phyloP scores from a whole-genome alignment of 1,284 basidiomycete species.

The Austroboletus niveus region DNA sequence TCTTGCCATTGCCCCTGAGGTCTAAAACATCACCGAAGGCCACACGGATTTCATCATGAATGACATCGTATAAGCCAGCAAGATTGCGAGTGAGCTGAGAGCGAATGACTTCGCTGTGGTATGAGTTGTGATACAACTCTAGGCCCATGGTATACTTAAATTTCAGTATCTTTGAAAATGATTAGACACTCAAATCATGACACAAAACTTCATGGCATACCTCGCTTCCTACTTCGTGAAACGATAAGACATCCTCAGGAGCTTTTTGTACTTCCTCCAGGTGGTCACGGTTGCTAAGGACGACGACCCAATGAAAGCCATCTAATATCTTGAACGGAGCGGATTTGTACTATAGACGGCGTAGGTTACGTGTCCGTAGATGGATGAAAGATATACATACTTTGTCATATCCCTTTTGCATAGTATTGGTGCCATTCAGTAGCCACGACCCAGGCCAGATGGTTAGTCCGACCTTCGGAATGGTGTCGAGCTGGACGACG shows the following conservation, averaged over 20 bases:
- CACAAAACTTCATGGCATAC: constrained; percentile 20
- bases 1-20: constrained; percentile 15
- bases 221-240: constrained; percentile 32
- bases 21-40: constrained; percentile 29
- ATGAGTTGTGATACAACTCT: constrained; percentile 23
- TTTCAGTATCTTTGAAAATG: not conserved
- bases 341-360: constrained; percentile 30
- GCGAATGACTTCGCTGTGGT: constrained; percentile 28
- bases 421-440: constrained; percentile 7
- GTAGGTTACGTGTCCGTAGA: not conserved
- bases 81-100: constrained; percentile 34
- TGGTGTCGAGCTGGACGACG: constrained; percentile 13
- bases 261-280: constrained; percentile 43
- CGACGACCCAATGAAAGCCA: constrained; percentile 38
- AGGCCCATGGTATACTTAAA: constrained; percentile 27
- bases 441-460: constrained; percentile 14
- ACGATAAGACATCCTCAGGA: constrained; percentile 38
- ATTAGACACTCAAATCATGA: not conserved
- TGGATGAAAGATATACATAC: not conserved
- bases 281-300: constrained; percentile 34
- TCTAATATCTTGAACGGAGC: constrained; percentile 41
- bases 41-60: constrained; percentile 32
- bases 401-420: constrained; percentile 23
- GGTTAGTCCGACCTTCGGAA: constrained; percentile 20
- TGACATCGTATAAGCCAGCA: constrained; percentile 19